A percentile compares a stretch with the other conserved stretches of the same genome.
Evolutionary conservation across 2,329 filamentous ascomycete genomes (phyloP).

Genomic region (Raffaelea ambrosiae): DNA sequence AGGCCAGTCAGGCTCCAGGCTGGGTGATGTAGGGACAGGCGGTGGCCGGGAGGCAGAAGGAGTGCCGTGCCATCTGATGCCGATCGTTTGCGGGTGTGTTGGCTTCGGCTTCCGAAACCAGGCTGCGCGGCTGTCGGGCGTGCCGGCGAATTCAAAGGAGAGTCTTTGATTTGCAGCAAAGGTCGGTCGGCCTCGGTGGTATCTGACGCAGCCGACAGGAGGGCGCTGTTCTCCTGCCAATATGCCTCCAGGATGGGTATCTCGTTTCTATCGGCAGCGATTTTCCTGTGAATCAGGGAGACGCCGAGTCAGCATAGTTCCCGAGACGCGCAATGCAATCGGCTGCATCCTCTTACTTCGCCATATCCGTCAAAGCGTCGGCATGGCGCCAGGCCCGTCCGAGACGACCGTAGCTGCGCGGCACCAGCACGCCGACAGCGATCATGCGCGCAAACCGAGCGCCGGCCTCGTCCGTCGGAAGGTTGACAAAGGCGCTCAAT

Average conservation of each 20-base stretch:
- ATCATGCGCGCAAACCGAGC: slow-evolving; percentile 88
- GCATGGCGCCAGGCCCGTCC: slow-evolving; percentile 88
- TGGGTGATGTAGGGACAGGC: slow-evolving; percentile 71
- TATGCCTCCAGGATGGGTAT: slow-evolving; percentile 64
- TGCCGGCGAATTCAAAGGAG: slow-evolving; percentile 43
- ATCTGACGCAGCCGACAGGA: slow-evolving; percentile 15
- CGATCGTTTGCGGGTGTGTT: slow-evolving; percentile 46
- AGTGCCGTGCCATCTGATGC: slow-evolving; percentile 53
- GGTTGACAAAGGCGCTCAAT: slow-evolving; percentile 84
- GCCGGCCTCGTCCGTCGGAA: slow-evolving; percentile 64
- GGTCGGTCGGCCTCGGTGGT: slow-evolving; percentile 15
- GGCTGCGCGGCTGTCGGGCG: slow-evolving; percentile 15
- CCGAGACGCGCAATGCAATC: too few species aligned
- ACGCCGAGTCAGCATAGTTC: too few species aligned
- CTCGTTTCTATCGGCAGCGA: slow-evolving; percentile 57
- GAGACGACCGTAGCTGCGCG: slow-evolving; percentile 73
- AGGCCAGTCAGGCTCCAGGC: slow-evolving; percentile 73
- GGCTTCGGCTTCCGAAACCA: slow-evolving; percentile 26
- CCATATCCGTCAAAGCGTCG: slow-evolving; percentile 63
- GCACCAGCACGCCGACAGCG: slow-evolving; percentile 81
- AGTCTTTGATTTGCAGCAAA: slow-evolving; percentile 29
- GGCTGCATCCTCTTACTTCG: slow-evolving; percentile 55
- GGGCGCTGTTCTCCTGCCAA: slow-evolving; percentile 57
- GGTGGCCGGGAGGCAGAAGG: slow-evolving; percentile 51
- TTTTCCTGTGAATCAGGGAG: slow-evolving; percentile 37